Evolutionary conservation across 257 asterid genomes (phyloP), one percentile per base, ranked within the genome.

Genomic region (Rhazya stricta): DNA sequence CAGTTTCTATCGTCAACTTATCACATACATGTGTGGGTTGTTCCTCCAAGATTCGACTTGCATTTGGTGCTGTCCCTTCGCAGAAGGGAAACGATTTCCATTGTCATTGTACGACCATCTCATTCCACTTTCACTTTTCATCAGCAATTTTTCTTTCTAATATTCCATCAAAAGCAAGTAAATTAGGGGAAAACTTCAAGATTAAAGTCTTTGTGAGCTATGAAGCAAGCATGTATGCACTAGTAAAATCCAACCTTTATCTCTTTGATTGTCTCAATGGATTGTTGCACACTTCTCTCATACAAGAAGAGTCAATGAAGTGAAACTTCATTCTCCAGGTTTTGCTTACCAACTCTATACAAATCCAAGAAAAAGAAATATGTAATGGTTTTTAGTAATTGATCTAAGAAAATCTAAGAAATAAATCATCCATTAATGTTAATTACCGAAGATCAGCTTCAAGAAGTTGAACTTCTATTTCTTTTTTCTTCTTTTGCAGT

Each of bases 341-440:
- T 0, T 39, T 3, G 0, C 71, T 66, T 50, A 18, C 37, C 37
- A 21, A 37, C 32, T 9, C 71, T 37, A 10, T 3, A 37, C 9
- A 63, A 63, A 34, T 63, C 10, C 71, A 37, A 66, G 18, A 66
- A 37, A 21, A 66, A n/a, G 29, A 19, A 37, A 19, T 7, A 2
- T 18, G n/a, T n/a, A n/a, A 19, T 2, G 1, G 9, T 1, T 6
- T 36, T 34, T 18, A 34, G 2, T 16, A 9, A 34, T 1, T 63
- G 9, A 9, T 13, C 4, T 5, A 32, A 34, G 6, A 18, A 65
- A 66, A 19, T 9, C 3, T 21, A 37, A 51, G 9, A 23, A 21
- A 3, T 0, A 9, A 9, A 19, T 9, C 0, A 2, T 0, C 3
- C 2, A 2, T 19, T 65, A 23, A 0, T 0, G 15, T 37, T 4